Base-by-base conservation (phyloP, 257 asterid species). In the Forsythia suspensa region DNA sequence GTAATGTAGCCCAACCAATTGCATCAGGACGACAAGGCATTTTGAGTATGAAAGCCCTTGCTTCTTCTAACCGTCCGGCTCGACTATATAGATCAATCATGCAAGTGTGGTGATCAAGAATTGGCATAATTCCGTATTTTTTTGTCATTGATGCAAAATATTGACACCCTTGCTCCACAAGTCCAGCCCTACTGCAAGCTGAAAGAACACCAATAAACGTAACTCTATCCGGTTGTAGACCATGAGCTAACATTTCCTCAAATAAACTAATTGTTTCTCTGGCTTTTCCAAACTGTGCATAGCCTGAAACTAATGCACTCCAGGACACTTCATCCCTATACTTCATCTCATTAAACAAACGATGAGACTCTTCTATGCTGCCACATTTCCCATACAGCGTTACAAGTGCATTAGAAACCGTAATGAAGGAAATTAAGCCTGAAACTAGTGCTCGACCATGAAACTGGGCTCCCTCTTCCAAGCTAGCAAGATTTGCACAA, bases 401-500 rank as follows among this genome's bases (percentile, higher is more conserved):
- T 18, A 94, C 88, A 38, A 96, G 93, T 44, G 99, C 69, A 9
- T 96, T 96, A 1, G 99, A 89, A 71, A 96, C 98, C 0, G 97
- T 90, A 48, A 88, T 73, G 73, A 87, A 92, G 44, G 86, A 85
- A 73, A 87, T 83, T 88, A 92, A 85, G 24, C 99, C 97, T 3
- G 97, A 92, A 41, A 78, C 87, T 51, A 90, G 77, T 29, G 98
- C 91, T 70, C 78, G 94, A 67, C 92, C 86, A 46, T 96, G 99
- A 87, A 91, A 90, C 84, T 91, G 98, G 42, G 91, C 85, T 72
- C 99, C 99, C 86, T 94, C 99, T 87, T 94, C 98, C 81, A 94
- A 82, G 85, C 97, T 92, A 66, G 97, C 98, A 36, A 94, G 69
- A 61, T 61, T 96, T 12, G 96, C 97, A 52, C 96, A 91, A 40